These are phyloP conservation scores for Mayamaea pseudoterrestris DNA, from an alignment of 108 stramenopile genomes.

Conservation along the genomic window DNA sequence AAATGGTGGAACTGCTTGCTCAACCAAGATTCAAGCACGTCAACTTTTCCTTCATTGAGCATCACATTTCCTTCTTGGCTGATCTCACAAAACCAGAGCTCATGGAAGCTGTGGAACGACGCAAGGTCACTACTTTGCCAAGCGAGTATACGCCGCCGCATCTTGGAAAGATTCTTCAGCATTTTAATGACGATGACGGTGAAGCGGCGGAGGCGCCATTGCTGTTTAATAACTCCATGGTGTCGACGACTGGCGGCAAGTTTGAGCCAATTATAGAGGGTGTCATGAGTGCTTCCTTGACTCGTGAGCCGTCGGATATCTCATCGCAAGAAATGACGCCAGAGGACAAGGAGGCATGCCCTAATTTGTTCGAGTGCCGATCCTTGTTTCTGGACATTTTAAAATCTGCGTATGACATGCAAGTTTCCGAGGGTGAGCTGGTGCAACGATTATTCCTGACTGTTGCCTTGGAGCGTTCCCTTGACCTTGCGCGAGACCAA, in stretches of 20 bases:
- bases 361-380: too few relatives aligned
- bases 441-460: conserved; percentile 24
- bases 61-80: conserved; percentile 34
- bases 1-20: conserved; percentile 31
- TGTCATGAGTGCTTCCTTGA: too few relatives aligned
- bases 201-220: background rate
- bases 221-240: too few relatives aligned
- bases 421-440: conserved; percentile 40
- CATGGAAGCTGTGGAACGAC: conserved; percentile 22
- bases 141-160: conserved; percentile 30
- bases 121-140: conserved; percentile 22
- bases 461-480: conserved; percentile 27
- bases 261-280: too few relatives aligned
- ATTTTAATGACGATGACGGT: conserved; percentile 9
- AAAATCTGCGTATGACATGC: conserved; percentile 27
- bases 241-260: too few relatives aligned
- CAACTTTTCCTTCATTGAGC: conserved; percentile 40
- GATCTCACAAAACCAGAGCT: conserved; percentile 38
- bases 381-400: conserved; percentile 34
- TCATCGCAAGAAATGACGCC: too few relatives aligned
- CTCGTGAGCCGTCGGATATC: too few relatives aligned
- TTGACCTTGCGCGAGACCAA: conserved; percentile 33
- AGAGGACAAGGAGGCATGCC: too few relatives aligned
- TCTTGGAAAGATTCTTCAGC: conserved; percentile 29
- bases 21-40: conserved; percentile 30